These are phyloP conservation scores for Psidium guajava DNA, from an alignment of 345 rosid species.

Conservation along the genomic window DNA sequence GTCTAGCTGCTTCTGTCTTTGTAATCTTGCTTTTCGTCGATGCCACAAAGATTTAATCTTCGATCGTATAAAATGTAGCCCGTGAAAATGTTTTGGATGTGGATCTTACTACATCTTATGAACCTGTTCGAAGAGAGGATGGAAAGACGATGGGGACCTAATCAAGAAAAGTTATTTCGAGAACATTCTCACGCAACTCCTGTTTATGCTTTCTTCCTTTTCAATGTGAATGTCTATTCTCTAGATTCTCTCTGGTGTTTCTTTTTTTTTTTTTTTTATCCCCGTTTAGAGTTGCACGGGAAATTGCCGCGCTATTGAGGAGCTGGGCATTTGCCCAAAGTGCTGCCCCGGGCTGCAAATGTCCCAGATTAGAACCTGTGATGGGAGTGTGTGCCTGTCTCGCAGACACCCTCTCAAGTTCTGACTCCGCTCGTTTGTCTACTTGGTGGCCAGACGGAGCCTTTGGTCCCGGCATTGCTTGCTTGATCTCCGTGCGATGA, in stretches of 20 bases:
- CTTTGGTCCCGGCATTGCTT: background rate
- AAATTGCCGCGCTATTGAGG: background rate
- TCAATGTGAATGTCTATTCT: background rate
- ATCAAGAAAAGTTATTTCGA: background rate
- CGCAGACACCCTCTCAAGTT: background rate
- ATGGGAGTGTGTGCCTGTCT: background rate
- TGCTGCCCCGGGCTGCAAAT: background rate
- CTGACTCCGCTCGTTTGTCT: fast-evolving
- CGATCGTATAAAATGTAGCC: background rate
- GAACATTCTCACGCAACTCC: background rate
- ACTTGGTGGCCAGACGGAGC: background rate
- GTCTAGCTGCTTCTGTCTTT: background rate
- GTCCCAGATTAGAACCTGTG: background rate
- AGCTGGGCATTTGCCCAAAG: background rate
- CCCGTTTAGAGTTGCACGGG: background rate
- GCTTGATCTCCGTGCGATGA: background rate
- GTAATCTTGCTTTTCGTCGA: background rate
- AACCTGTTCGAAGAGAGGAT: background rate
- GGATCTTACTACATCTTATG: background rate
- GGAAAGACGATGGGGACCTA: background rate
- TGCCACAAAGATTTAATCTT: background rate
- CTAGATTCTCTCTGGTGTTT: background rate
- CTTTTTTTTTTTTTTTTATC: no score
- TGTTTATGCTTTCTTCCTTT: background rate
- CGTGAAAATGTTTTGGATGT: background rate